Base-by-base conservation (phyloP, 352 stramenopile species). In the Vaucheria bursata region DNA sequence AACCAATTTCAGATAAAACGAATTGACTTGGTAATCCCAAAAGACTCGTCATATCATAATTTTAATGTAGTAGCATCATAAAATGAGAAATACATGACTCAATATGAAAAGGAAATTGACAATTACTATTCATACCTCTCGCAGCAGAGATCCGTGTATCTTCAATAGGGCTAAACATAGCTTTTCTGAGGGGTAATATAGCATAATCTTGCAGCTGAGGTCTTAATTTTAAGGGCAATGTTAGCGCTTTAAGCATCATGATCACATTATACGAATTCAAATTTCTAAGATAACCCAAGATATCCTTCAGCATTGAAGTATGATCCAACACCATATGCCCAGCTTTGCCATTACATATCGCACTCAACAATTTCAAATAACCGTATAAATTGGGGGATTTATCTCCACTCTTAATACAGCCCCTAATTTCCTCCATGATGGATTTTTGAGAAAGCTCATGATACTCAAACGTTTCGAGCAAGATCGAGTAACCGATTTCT, bases 101-200 rank as follows among this genome's bases (percentile, higher is more conserved):
- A n/a, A n/a, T n/a, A n/a, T n/a, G n/a, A n/a, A n/a, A n/a, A n/a
- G n/a, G n/a, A n/a, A n/a, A n/a, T n/a, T n/a, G n/a, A n/a, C n/a
- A n/a, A n/a, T n/a, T n/a, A n/a, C n/a, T n/a, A n/a, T n/a, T n/a
- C n/a, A n/a, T n/a, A n/a, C n/a, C 75, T 36, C 66, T 71, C 2
- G 68, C 75, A 8, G 75, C 68, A 4, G 68, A 37, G 25, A 80
- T 33, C 39, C 67, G 68, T 18, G 68, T 69, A 32, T 49, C 39
- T 53, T 80, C 75, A 35, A 76, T 71, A 8, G 67, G 52, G 39
- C 74, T 79, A 53, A 80, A 80, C 25, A 80, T 50, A n/a, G 75
- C 69, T 45, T 80, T 80, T 1, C 75, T 67, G 5, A 80, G 67
- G 0, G 75, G 53, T 33, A 80, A 70, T 40, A 80, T 70, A 59